These are phyloP conservation scores for Tolypocladium paradoxum DNA, from an alignment of 2,329 filamentous ascomycete species.

Conservation along the genomic window DNA sequence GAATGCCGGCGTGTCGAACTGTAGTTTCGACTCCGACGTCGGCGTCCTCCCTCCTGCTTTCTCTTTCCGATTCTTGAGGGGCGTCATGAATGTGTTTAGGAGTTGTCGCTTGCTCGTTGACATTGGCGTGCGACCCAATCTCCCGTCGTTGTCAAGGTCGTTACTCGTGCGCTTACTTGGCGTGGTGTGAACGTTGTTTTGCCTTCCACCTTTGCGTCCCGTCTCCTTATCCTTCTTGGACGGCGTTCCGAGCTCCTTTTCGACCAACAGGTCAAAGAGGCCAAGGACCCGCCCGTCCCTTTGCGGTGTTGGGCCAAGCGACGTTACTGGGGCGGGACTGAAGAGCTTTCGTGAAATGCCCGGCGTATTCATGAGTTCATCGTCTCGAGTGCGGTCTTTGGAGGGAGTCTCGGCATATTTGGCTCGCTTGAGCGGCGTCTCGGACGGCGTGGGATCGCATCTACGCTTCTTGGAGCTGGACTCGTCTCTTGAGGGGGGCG, in stretches of 20 bases:
- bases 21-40: conserved; percentile 40
- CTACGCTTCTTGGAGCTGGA: conserved; percentile 28
- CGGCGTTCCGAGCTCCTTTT: conserved; percentile 38
- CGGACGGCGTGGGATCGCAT: conserved; percentile 20
- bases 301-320: conserved; percentile 69
- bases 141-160: conserved; percentile 17
- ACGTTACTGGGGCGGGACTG: conserved; percentile 46
- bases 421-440: conserved; percentile 42
- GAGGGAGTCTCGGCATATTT: conserved; percentile 37
- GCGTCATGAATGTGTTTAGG: conserved; percentile 55
- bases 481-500: conserved; percentile 22
- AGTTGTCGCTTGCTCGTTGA: conserved; percentile 49
- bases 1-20: conserved; percentile 63
- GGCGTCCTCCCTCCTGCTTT: conserved; percentile 33
- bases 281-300: conserved; percentile 67
- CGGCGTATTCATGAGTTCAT: conserved; percentile 42
- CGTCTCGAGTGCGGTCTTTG: conserved; percentile 24
- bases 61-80: conserved; percentile 38
- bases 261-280: conserved; percentile 59
- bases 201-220: not conserved
- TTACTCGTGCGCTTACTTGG: conserved; percentile 32
- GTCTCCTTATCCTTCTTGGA: conserved; percentile 28
- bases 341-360: conserved; percentile 48
- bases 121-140: conserved; percentile 37
- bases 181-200: conserved; percentile 24